A percentile compares a stretch with the other conserved stretches of the same genome.
Evolutionary conservation across 768 basidiomycete genomes (phyloP).

Genomic region (Russula olivacea): DNA sequence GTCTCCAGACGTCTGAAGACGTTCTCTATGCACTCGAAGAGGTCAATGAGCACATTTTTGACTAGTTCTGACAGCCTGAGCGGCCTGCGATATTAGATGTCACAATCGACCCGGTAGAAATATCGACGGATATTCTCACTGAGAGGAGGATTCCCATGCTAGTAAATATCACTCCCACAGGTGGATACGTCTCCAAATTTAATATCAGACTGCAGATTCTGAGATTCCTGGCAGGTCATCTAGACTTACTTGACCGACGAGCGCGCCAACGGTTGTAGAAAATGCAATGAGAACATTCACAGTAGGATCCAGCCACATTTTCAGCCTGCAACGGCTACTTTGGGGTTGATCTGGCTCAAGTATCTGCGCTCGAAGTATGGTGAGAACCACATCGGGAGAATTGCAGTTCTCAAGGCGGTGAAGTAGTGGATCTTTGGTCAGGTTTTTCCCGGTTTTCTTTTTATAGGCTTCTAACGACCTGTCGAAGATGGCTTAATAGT

Average conservation of each 20-base stretch:
- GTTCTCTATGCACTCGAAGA: not conserved
- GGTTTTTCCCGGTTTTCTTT: not conserved
- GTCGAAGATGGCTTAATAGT: not conserved
- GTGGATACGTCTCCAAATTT: not conserved
- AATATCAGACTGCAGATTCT: not conserved
- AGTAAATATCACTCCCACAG: not conserved
- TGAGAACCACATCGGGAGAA: not conserved
- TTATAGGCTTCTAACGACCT: not conserved
- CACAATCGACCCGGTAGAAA: not conserved
- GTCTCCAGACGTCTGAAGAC: not conserved
- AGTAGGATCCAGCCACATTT: not conserved
- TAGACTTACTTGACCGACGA: not conserved
- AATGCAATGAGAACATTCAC: not conserved
- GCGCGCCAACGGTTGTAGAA: not conserved
- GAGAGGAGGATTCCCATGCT: not conserved
- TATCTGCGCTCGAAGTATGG: not conserved
- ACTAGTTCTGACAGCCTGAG: not conserved
- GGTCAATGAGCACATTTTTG: not conserved
- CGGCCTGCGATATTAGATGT: not conserved
- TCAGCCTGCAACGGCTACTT: not conserved
- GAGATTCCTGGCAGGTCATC: not conserved
- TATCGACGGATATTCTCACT: not conserved
- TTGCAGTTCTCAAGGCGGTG: not conserved
- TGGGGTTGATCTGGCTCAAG: not conserved
- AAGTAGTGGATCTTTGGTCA: not conserved